Base-by-base conservation (phyloP, 2,329 filamentous ascomycete species). In the Penicillium sp. region DNA sequence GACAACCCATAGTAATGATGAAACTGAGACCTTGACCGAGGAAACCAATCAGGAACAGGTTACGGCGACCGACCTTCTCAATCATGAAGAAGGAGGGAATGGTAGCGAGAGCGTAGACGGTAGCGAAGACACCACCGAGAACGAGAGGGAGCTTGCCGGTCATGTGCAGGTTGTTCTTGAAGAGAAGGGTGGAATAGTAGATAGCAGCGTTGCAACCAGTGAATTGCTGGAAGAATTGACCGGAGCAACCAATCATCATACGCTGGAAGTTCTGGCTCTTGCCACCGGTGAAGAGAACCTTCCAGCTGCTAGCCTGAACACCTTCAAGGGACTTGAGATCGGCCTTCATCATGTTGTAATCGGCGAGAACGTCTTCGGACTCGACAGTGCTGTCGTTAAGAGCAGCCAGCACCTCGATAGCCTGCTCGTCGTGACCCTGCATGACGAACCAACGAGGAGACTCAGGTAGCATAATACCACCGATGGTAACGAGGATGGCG, bases 391-490 rank as follows among this genome's bases (percentile, higher is more conserved):
- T 57, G 34, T 79, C 54, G 24, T 75, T 70, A 2, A 82, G 75
- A 9, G 75, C 75, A 3, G 77, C 77, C 39, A 83, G 75, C 11
- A 82, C 78, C 4, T 73, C 67, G 13, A 70, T 69, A 38, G 70
- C 81, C 60, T 75, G 79, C 52, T 71, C 69, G 56, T 82, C 75
- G 36, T 74, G 68, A 14, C 79, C 81, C 47, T 78, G 77, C 48
- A 79, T 68, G 10, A 84, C 75, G 18, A 84, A 71, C 78, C 80
- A 83, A 38, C 80, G 72, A 7, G 81, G 81, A 0, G 79, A 81
- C 53, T 84, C 81, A 8, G 81, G 81, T 1, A 83, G 68, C 14
- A 63, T 32, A 0, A 65, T 4, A 27, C 57, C 63, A 39, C 67
- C 67, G 8, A 24, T 2, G 14, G 46, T 52, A n/a, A 67, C 62